Evolutionary conservation across 164 flowering plant species (phyloP).

Genomic region (Stephania yunnanensis): DNA sequence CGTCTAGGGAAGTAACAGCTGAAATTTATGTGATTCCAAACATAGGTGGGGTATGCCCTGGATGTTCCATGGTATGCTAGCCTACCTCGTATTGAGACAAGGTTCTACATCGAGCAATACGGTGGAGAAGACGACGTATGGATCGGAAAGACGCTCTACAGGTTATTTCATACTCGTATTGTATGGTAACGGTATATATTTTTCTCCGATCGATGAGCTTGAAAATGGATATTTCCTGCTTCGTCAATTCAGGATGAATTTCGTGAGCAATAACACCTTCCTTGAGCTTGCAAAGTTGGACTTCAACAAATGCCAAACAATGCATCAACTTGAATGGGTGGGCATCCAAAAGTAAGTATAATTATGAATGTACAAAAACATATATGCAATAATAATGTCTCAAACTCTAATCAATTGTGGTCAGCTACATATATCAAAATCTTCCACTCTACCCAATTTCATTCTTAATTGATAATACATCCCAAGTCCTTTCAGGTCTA

Average conservation of each 20-base stretch:
- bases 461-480: too few relatives aligned
- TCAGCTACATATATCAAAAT: too few relatives aligned
- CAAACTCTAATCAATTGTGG: too few relatives aligned
- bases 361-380: too few relatives aligned
- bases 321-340: conserved; percentile 57
- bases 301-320: conserved; percentile 64
- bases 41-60: conserved; percentile 25
- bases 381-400: too few relatives aligned
- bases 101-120: conserved; percentile 67
- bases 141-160: conserved; percentile 91
- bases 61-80: conserved; percentile 74
- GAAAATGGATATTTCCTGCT: not conserved
- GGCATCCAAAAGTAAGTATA: conserved; percentile 48
- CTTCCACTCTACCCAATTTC: too few relatives aligned
- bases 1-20: too few relatives aligned
- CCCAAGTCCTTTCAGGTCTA: too few relatives aligned
- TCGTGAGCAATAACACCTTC: conserved; percentile 60
- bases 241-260: conserved; percentile 52
- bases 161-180: conserved; percentile 21
- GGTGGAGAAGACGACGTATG: conserved; percentile 76
- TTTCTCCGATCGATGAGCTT: not conserved
- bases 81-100: conserved; percentile 62
- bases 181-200: too few relatives aligned
- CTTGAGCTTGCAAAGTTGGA: conserved; percentile 79
- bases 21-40: too few relatives aligned